phyloP scores from a whole-genome alignment of 1,284 basidiomycete genomes.

The Neonothopanus nambi region DNA sequence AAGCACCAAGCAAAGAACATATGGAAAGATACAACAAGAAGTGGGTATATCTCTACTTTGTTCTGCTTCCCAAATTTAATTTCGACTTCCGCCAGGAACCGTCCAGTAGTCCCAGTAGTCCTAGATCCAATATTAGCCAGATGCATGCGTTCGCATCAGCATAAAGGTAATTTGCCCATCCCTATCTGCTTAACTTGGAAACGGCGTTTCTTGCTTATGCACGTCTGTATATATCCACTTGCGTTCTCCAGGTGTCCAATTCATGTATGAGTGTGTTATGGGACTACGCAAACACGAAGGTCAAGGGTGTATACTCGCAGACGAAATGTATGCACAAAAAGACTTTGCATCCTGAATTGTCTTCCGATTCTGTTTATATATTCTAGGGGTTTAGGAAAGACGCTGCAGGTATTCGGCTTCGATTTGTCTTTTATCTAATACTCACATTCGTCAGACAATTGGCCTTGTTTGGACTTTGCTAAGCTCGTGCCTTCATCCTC shows the following conservation, averaged over 20 bases:
- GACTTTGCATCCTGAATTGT: conserved; percentile 33
- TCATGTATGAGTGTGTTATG: conserved; percentile 97
- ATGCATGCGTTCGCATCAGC: conserved; percentile 87
- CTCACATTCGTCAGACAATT: conserved; percentile 63
- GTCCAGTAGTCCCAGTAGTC: conserved; percentile 81
- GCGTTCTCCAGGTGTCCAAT: conserved; percentile 64
- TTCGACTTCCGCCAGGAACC: conserved; percentile 39
- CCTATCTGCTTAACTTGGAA: background rate
- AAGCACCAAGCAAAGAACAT: conserved; percentile 70
- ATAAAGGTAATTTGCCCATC: conserved; percentile 60
- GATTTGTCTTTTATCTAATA: conserved; percentile 4
- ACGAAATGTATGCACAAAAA: conserved; percentile 76
- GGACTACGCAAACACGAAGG: conserved; percentile 87
- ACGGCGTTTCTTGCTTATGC: background rate
- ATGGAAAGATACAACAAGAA: conserved; percentile 70
- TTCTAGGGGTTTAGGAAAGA: conserved; percentile 90
- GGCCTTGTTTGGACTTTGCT: conserved; percentile 86
- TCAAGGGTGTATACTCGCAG: conserved; percentile 93
- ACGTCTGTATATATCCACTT: background rate
- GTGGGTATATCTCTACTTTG: conserved; percentile 38
- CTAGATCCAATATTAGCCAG: conserved; percentile 87
- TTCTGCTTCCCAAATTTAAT: background rate
- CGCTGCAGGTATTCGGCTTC: conserved; percentile 60
- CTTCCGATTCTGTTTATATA: conserved; percentile 4
- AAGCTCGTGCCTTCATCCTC: conserved; percentile 48